Percentiles rank a stretch among this genome's conserved stretches.
Conservation (phyloP, 1,284 basidiomycete genomes). For the Veloporphyrellus conicus region DNA sequence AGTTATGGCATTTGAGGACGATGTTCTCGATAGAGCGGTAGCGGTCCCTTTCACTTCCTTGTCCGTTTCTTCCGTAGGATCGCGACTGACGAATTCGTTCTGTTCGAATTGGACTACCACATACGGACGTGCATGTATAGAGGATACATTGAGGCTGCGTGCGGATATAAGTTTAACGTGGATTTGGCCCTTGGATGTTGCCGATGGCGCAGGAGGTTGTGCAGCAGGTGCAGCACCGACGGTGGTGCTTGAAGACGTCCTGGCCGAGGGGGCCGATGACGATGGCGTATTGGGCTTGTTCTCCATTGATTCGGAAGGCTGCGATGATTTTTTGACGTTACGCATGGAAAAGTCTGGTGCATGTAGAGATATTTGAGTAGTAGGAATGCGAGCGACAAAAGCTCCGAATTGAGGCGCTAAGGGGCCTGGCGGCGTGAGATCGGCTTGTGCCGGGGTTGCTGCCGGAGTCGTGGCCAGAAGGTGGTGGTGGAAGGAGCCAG, state of each 20-base stretch:
- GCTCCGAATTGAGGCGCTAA: constrained; percentile 40
- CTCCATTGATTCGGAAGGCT: constrained; percentile 33
- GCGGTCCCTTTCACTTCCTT: constrained; percentile 82
- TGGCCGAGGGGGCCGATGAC: constrained; percentile 42
- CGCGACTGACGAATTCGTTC: constrained; percentile 95
- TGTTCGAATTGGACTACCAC: constrained; percentile 98
- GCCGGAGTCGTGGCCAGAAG: constrained; percentile 34
- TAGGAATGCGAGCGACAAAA: constrained; percentile 59
- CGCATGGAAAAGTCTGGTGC: constrained; percentile 75
- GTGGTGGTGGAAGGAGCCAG: constrained; percentile 37
- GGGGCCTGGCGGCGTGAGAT: constrained; percentile 35
- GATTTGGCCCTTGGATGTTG: constrained; percentile 72
- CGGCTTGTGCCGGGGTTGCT: constrained; percentile 27
- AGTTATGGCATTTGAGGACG: constrained; percentile 59
- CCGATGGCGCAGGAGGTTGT: constrained; percentile 33
- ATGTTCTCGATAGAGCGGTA: constrained; percentile 54
- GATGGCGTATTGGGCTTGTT: constrained; percentile 38
- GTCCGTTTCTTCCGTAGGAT: constrained; percentile 83
- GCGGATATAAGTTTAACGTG: constrained; percentile 95
- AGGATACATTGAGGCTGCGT: constrained; percentile 75
- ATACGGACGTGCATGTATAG: constrained; percentile 75
- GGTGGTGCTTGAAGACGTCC: constrained; percentile 25
- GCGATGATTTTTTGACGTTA: constrained; percentile 39
- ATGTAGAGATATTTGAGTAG: constrained; percentile 73
- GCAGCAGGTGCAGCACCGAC: constrained; percentile 30